Base-by-base conservation (phyloP, 257 asterid species). In the Solanum pimpinellifolium region DNA sequence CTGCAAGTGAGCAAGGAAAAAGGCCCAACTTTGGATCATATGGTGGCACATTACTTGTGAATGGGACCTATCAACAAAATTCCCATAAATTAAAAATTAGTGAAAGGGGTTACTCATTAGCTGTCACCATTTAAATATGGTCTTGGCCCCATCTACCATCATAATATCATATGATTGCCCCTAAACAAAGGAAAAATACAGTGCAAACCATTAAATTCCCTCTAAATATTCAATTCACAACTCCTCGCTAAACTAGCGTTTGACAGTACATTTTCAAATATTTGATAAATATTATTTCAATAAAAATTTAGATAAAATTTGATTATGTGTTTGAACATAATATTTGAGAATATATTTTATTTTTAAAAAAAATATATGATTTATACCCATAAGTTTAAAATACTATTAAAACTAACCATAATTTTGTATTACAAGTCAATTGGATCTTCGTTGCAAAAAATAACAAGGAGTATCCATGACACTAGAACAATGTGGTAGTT, bases 161-260 rank as follows among this genome's bases (percentile, higher is more conserved):
- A 66, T 85, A 72, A 68, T 56, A 85, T 73, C 59, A 86, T 73
- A 73, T 86, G 84, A 86, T 86, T 86, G 72, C 85, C 37, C 69
- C 20, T 16, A 46, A 35, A 56, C 23, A 85, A 37, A 42, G 42
- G 47, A 11, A 68, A 29, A 27, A 69, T 14, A 29, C 14, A 66
- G 39, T n/a, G 84, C 39, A 77, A 77, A 25, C 37, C 84, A 77
- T n/a, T 77, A 76, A 76, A 39, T 76, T 76, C 23, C 20, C 23
- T 41, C 10, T 23, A 41, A 75, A 35, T 2, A 60, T 27, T n/a
- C 33, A 11, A 65, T 33, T 74, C 20, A 8, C 52, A 35, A 21
- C 47, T 66, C 10, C 9, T 9, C 18, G 2, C 1, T 10, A 65
- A 37, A 7, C 7, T 37, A 37, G 7, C 1, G 39, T 37, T 37